Conservation (phyloP, 2,329 filamentous ascomycete species). For the Trichoderma sp. region DNA sequence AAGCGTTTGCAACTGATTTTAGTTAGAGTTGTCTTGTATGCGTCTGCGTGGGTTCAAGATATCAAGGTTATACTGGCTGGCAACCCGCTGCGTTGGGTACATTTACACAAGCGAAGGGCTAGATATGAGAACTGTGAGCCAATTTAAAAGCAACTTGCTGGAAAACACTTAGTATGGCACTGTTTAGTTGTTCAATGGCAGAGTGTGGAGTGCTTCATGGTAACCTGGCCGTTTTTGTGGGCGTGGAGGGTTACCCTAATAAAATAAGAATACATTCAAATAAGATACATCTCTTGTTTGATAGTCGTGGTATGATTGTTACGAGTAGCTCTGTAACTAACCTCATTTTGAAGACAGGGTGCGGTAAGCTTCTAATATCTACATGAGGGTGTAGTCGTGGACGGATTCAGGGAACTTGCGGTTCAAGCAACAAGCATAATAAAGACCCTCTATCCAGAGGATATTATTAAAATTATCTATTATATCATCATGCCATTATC, state of each 20-base stretch:
- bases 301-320: background rate
- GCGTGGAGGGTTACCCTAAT: background rate
- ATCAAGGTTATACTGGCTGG: background rate
- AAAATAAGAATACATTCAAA: background rate
- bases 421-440: background rate
- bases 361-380: background rate
- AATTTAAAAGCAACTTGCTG: background rate
- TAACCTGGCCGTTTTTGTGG: background rate
- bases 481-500: background rate
- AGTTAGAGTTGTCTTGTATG: background rate
- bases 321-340: background rate
- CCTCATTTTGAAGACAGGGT: background rate
- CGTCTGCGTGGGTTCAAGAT: background rate
- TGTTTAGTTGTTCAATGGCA: background rate
- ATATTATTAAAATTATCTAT: background rate
- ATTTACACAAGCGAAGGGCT: background rate
- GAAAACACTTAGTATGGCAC: background rate
- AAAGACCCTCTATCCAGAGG: background rate
- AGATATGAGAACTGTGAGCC: fast-evolving
- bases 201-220: background rate
- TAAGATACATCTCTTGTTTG: background rate
- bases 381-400: background rate
- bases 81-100: fast-evolving
- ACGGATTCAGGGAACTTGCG: background rate
- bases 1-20: no score